Conservation (phyloP, 805 yeast genomes). For the Metschnikowia drakensbergensis region DNA sequence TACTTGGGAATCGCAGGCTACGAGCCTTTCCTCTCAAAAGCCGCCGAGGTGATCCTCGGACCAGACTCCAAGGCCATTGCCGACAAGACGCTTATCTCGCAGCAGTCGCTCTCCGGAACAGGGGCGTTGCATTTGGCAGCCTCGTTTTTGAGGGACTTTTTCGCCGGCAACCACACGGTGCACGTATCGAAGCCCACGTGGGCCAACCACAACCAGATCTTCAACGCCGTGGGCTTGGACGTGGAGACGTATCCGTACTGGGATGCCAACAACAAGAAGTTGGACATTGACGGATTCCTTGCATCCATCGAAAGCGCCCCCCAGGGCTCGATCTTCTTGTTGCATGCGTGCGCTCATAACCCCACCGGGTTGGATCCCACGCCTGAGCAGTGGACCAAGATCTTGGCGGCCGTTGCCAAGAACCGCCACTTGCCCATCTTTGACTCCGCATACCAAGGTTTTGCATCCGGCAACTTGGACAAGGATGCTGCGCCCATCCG, state of each 20-base stretch:
- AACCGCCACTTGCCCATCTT: conserved; percentile 75
- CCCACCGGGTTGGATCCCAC: conserved; percentile 97
- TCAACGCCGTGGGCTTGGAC: conserved; percentile 62
- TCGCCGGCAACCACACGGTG: conserved; percentile 23
- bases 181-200: conserved; percentile 70
- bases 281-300: conserved; percentile 69
- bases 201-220: conserved; percentile 92
- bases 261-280: conserved; percentile 64
- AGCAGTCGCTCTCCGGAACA: conserved; percentile 81
- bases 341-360: conserved; percentile 97
- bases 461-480: conserved; percentile 83
- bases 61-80: conserved; percentile 32
- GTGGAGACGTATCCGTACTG: conserved; percentile 81
- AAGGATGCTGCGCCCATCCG: conserved; percentile 83
- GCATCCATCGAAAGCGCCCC: conserved; percentile 62
- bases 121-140: conserved; percentile 91
- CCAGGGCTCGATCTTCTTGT: conserved; percentile 69
- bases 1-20: conserved; percentile 81
- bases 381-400: conserved; percentile 70
- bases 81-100: conserved; percentile 49
- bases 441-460: conserved; percentile 97
- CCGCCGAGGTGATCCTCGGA: conserved; percentile 73
- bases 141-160: conserved; percentile 54
- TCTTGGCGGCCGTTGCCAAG: conserved; percentile 57
- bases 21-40: conserved; percentile 60